Conservation (phyloP, 2,329 filamentous ascomycete genomes). For the Ascochyta lentis region DNA sequence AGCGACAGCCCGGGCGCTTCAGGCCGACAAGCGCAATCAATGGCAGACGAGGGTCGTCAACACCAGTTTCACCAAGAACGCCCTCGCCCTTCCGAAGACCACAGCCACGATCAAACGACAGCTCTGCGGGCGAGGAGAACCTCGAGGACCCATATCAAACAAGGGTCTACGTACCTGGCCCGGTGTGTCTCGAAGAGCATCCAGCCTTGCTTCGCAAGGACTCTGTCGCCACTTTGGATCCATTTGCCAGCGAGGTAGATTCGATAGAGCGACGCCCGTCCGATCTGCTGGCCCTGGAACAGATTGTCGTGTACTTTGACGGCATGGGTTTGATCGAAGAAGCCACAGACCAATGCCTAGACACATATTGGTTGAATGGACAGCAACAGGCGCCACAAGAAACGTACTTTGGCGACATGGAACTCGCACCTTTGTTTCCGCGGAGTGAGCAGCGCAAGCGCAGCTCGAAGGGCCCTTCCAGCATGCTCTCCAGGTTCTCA, state of each 20-base stretch:
- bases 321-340: slow-evolving; percentile 46
- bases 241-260: slow-evolving; percentile 36
- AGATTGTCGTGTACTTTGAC: slow-evolving; percentile 53
- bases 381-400: slow-evolving; percentile 12
- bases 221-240: slow-evolving; percentile 50
- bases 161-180: slow-evolving; percentile 50
- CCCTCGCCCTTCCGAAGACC: slow-evolving; percentile 5
- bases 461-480: slow-evolving; percentile 2
- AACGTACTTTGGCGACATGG: slow-evolving; percentile 15
- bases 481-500: slow-evolving; percentile 24
- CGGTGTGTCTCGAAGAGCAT: slow-evolving; percentile 48
- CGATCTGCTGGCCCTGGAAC: slow-evolving; percentile 42
- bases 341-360: slow-evolving; percentile 37
- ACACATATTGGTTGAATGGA: slow-evolving; percentile 41
- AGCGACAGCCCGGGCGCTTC: slow-evolving; percentile 11
- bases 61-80: slow-evolving; percentile 14
- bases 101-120: slow-evolving; percentile 16
- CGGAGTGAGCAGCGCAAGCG: slow-evolving; percentile 10
- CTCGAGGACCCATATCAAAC: slow-evolving; percentile 9
- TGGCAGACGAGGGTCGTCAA: slow-evolving; percentile 19
- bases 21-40: slow-evolving; percentile 15
- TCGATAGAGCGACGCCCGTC: slow-evolving; percentile 27
- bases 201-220: slow-evolving; percentile 45
- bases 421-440: slow-evolving; percentile 8
- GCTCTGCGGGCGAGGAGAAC: slow-evolving; percentile 1